These are phyloP conservation scores for Talaromyces sp. DNA, from an alignment of 2,329 filamentous ascomycete species.

Conservation along the genomic window DNA sequence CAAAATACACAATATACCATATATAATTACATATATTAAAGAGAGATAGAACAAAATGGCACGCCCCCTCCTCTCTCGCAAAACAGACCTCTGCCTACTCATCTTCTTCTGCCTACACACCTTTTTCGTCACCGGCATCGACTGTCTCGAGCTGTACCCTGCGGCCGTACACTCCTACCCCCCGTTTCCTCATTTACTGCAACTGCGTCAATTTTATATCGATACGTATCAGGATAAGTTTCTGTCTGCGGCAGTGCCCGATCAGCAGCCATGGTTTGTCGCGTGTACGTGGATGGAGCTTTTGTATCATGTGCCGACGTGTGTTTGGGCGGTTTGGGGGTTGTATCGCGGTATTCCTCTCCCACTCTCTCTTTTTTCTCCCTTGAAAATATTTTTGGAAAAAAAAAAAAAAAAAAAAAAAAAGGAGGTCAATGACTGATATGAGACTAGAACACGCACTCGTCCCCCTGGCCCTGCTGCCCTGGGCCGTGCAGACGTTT, in stretches of 20 bases:
- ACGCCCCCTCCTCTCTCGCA: conserved; percentile 3
- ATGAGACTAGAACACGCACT: conserved; percentile 48
- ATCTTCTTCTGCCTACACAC: conserved; percentile 9
- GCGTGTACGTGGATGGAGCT: conserved; percentile 56
- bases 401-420: neutral
- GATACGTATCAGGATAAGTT: conserved; percentile 60
- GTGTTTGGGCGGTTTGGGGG: conserved; percentile 56
- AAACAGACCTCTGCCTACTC: neutral
- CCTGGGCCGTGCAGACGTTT: conserved; percentile 56
- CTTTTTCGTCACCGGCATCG: conserved; percentile 7
- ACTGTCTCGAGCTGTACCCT: conserved; percentile 11
- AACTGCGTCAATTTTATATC: conserved; percentile 55
- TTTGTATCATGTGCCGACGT: conserved; percentile 58
- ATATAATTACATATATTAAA: neutral
- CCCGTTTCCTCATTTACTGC: conserved; percentile 43
- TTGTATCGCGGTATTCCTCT: conserved; percentile 45
- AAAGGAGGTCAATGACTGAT: neutral
- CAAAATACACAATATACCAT: neutral
- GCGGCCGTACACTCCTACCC: conserved; percentile 46
- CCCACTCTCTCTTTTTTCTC: neutral
- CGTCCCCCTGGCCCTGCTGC: conserved; percentile 56
- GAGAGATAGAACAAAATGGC: neutral
- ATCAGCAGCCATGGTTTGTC: conserved; percentile 55
- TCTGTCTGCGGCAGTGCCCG: conserved; percentile 37
- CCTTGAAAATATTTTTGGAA: neutral